A percentile compares a stretch with the other conserved stretches of the same genome.
Evolutionary conservation across 2,329 filamentous ascomycete species (phyloP).

Genomic region (Xylariaceae sp.): DNA sequence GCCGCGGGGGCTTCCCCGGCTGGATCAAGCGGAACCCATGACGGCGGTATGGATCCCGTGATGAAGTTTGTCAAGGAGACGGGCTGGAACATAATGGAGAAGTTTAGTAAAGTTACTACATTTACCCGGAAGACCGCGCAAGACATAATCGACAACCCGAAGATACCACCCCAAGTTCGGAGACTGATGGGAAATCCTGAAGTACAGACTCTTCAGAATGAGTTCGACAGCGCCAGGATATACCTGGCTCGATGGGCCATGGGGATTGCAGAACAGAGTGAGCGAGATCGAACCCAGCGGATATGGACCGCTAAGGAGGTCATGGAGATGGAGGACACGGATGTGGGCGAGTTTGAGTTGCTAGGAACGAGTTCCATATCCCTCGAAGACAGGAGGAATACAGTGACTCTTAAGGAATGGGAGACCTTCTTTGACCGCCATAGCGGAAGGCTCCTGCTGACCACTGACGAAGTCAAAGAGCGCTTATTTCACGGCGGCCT

Average conservation of each 20-base stretch:
- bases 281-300: slow-evolving; percentile 74
- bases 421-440: slow-evolving; percentile 75
- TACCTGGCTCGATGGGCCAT: slow-evolving; percentile 97
- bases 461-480: slow-evolving; percentile 89
- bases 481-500: slow-evolving; percentile 94
- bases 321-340: slow-evolving; percentile 87
- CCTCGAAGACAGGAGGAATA: slow-evolving; percentile 69
- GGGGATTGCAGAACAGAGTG: slow-evolving; percentile 96
- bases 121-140: slow-evolving; percentile 90
- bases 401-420: slow-evolving; percentile 82
- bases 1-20: slow-evolving; percentile 35
- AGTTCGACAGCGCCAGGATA: slow-evolving; percentile 92
- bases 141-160: slow-evolving; percentile 85
- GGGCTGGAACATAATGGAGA: slow-evolving; percentile 93
- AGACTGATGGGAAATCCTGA: slow-evolving; percentile 84
- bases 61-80: slow-evolving; percentile 92
- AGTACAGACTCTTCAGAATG: slow-evolving; percentile 90
- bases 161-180: slow-evolving; percentile 80
- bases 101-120: slow-evolving; percentile 94
- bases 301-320: slow-evolving; percentile 94
- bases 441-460: slow-evolving; percentile 71
- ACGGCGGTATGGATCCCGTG: slow-evolving; percentile 84
- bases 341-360: slow-evolving; percentile 93
- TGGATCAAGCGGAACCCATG: slow-evolving; percentile 39
- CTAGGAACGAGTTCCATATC: slow-evolving; percentile 71